Conservation (phyloP, 768 basidiomycete genomes). For the Mycena albidolilacea region DNA sequence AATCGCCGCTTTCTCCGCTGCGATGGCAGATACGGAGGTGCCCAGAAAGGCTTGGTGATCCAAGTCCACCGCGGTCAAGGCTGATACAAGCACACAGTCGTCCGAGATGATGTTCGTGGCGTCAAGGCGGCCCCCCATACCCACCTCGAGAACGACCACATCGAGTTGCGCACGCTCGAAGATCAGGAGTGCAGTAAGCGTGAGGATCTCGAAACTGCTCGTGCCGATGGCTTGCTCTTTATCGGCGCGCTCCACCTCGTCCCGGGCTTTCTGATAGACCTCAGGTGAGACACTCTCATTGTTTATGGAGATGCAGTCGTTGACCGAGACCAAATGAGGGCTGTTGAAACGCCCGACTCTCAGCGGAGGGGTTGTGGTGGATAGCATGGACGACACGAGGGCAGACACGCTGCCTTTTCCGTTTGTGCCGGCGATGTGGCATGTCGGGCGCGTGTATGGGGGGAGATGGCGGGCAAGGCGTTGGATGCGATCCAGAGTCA, state of each 20-base stretch:
- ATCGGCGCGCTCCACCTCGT: slow-evolving; percentile 65
- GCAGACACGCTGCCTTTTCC: slow-evolving; percentile 96
- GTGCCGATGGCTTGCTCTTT: slow-evolving; percentile 60
- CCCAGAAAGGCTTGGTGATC: slow-evolving; percentile 96
- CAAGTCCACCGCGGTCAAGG: slow-evolving; percentile 88
- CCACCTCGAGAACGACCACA: slow-evolving; percentile 91
- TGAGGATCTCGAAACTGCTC: slow-evolving; percentile 88
- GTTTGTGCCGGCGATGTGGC: slow-evolving; percentile 96
- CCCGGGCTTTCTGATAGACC: slow-evolving; percentile 63
- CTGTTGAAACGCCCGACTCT: slow-evolving; percentile 90
- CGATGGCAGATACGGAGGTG: slow-evolving; percentile 78
- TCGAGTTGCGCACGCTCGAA: slow-evolving; percentile 84
- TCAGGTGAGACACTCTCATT: slow-evolving; percentile 63
- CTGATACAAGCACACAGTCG: slow-evolving; percentile 79
- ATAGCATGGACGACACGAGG: slow-evolving; percentile 83
- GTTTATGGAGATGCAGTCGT: slow-evolving; percentile 84
- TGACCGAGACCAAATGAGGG: slow-evolving; percentile 86
- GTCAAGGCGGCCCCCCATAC: slow-evolving; percentile 93
- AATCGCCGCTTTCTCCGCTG: slow-evolving; percentile 88
- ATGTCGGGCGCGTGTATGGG: slow-evolving; percentile 80
- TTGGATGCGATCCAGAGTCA: slow-evolving; percentile 73
- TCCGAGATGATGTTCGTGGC: slow-evolving; percentile 93
- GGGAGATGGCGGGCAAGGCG: slow-evolving; percentile 69
- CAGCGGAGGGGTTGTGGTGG: slow-evolving; percentile 66
- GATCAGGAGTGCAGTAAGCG: slow-evolving; percentile 81